phyloP scores from a whole-genome alignment of 495 filamentous ascomycete genomes.

The Penicilliopsis zonata region DNA sequence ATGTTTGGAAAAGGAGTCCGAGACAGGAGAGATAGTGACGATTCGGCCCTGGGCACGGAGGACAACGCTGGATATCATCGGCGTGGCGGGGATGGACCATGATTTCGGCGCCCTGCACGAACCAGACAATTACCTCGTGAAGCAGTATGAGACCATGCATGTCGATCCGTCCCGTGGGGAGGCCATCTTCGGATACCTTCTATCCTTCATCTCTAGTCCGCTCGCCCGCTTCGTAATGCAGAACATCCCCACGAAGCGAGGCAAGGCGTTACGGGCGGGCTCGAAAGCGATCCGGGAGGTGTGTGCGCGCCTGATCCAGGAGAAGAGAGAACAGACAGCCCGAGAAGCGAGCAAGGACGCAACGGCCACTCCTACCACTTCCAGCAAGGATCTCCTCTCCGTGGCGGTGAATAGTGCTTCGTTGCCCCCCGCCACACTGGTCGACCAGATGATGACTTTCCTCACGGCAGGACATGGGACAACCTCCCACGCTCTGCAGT shows the following conservation, averaged over 20 bases:
- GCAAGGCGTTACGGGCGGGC: conserved; percentile 44
- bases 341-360: conserved; percentile 31
- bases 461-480: conserved; percentile 85
- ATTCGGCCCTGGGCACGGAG: conserved; percentile 54
- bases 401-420: conserved; percentile 64
- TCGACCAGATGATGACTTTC: conserved; percentile 94
- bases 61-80: conserved; percentile 82
- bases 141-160: conserved; percentile 47
- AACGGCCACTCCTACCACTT: conserved; percentile 8
- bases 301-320: conserved; percentile 52
- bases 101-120: conserved; percentile 66
- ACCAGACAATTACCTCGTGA: conserved; percentile 48
- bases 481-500: conserved; percentile 47
- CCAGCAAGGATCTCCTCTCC: conserved; percentile 67
- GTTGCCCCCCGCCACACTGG: conserved; percentile 68
- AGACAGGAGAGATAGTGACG: conserved; percentile 34
- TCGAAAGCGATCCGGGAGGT: conserved; percentile 45
- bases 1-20: conserved; percentile 24
- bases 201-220: conserved; percentile 25
- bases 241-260: conserved; percentile 53
- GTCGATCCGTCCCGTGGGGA: conserved; percentile 5
- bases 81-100: conserved; percentile 68
- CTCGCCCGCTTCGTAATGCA: conserved; percentile 24
- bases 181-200: too few relatives aligned
- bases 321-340: conserved; percentile 52